phyloP scores from a whole-genome alignment of 441 rosid genomes.

The Gossypium davidsonii region DNA sequence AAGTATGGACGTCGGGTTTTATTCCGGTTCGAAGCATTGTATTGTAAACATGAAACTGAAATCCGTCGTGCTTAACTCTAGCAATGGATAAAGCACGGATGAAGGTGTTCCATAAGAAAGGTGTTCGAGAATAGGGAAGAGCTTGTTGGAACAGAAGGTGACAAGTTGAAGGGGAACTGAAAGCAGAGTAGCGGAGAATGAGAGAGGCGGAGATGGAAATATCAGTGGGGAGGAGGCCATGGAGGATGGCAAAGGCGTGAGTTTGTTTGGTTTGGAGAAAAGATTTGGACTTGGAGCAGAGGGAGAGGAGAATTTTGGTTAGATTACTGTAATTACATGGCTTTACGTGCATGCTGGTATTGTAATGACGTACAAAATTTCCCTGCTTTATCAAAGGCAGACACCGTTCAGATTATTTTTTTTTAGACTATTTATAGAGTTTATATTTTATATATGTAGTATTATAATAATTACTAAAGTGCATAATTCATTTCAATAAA shows the following conservation, averaged over 20 bases:
- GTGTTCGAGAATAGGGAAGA: conserved; percentile 27
- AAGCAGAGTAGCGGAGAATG: conserved; percentile 45
- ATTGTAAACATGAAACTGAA: conserved; percentile 32
- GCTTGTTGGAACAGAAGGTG: conserved; percentile 33
- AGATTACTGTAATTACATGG: not conserved
- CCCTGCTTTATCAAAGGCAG: not conserved
- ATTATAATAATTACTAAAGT: too few relatives aligned
- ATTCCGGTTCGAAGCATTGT: conserved; percentile 26
- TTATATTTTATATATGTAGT: too few relatives aligned
- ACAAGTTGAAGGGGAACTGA: conserved; percentile 15
- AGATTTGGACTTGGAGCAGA: conserved; percentile 24
- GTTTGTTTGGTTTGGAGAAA: conserved; percentile 37
- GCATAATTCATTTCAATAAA: too few relatives aligned
- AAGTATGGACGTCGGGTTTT: conserved; percentile 36
- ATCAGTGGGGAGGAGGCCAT: conserved; percentile 36
- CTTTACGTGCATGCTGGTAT: conserved; percentile 3
- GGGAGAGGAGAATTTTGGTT: conserved; percentile 22
- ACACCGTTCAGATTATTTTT: not conserved
- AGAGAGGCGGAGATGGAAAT: conserved; percentile 47
- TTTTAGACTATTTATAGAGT: too few relatives aligned
- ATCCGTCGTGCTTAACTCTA: conserved; percentile 22
- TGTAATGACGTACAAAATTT: not conserved
- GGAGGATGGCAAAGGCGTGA: conserved; percentile 38
- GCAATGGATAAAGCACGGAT: conserved; percentile 37
- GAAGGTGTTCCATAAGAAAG: conserved; percentile 54